Evolutionary conservation across 2,329 filamentous ascomycete species (phyloP).

Genomic region (Cladophialophora immunda): DNA sequence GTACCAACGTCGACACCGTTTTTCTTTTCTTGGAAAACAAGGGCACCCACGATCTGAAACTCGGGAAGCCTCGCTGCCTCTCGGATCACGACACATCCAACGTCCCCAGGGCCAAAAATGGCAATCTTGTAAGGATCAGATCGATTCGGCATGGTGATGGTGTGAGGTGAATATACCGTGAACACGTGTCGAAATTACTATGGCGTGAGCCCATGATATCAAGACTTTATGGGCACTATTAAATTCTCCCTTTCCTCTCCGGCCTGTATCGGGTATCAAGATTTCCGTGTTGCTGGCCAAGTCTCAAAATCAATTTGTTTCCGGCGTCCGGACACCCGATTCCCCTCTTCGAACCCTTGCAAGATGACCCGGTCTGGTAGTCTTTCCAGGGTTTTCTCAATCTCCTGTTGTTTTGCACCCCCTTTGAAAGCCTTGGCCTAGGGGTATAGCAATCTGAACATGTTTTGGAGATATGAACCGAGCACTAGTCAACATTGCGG

Average conservation of each 20-base stretch:
- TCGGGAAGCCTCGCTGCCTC: constrained; percentile 18
- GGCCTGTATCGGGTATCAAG: constrained; percentile 4
- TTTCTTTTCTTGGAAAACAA: constrained; percentile 18
- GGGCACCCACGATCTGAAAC: constrained; percentile 12
- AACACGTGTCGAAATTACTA: neutral
- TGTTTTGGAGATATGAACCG: constrained; percentile 6
- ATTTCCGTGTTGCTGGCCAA: constrained; percentile 9
- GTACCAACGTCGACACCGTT: constrained; percentile 13
- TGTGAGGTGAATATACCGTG: neutral
- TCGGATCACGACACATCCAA: constrained; percentile 37
- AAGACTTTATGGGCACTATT: neutral
- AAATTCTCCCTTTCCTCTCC: constrained; percentile 2
- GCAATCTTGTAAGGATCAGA: constrained; percentile 9
- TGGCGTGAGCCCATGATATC: neutral
- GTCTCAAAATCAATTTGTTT: constrained; percentile 8
- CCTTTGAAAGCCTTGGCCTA: neutral
- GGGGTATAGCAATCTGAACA: neutral
- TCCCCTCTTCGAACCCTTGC: neutral
- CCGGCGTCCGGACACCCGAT: neutral
- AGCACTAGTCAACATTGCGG: neutral
- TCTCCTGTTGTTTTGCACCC: neutral
- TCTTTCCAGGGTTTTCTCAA: constrained; percentile 1
- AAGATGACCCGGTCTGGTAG: neutral
- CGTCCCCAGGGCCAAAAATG: constrained; percentile 6
- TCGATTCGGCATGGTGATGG: constrained; percentile 6